Conservation (phyloP, 331 rosid species). For the Cydonia oblonga region DNA sequence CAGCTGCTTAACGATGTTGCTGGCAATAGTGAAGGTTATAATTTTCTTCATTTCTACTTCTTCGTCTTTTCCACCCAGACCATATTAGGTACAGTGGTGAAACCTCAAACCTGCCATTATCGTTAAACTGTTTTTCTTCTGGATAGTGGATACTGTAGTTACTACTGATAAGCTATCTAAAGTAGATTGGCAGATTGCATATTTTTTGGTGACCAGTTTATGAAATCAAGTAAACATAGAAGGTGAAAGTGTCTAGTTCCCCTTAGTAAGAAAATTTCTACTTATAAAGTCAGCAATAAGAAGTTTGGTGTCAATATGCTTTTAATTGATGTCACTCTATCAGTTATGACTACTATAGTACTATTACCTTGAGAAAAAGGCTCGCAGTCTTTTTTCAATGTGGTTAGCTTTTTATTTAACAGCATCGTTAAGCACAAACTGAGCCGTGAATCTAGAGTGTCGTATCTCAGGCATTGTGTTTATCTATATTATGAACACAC, state of each 20-base stretch:
- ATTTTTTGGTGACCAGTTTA: background rate
- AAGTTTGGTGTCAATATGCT: background rate
- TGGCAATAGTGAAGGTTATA: constrained; percentile 79
- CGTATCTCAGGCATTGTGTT: background rate
- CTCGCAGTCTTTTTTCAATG: background rate
- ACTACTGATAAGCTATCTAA: background rate
- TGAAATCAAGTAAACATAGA: background rate
- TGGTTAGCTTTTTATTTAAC: too few species aligned
- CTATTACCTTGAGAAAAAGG: background rate
- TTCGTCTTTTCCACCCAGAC: background rate
- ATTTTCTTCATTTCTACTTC: background rate
- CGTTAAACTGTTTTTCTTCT: background rate
- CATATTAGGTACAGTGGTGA: background rate
- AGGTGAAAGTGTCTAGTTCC: background rate
- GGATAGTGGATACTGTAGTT: background rate
- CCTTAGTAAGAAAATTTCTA: background rate
- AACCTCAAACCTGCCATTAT: background rate
- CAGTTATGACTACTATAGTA: background rate
- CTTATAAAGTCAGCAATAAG: too few species aligned
- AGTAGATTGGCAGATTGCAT: background rate
- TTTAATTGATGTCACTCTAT: background rate
- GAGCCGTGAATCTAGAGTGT: background rate
- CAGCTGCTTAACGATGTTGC: constrained; percentile 95
- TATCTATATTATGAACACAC: background rate
- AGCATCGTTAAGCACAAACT: too few species aligned